A percentile compares a stretch with the other conserved stretches of the same genome.
phyloP scores from a whole-genome alignment of 352 stramenopile genomes.

The Phytophthora pinifolia region DNA sequence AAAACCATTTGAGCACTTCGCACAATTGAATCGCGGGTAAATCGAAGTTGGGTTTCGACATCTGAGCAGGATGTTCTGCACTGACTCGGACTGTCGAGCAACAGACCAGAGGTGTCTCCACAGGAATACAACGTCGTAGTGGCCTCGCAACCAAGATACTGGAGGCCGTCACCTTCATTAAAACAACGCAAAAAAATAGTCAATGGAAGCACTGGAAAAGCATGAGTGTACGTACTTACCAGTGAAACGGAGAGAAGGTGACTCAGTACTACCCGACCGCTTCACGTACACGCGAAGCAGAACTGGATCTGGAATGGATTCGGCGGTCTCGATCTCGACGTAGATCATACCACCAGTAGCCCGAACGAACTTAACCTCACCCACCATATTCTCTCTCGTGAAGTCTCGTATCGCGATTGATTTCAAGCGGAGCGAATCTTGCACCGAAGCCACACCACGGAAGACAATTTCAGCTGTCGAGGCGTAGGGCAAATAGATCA shows the following conservation, averaged over 20 bases:
- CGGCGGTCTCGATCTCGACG: slow-evolving; percentile 15
- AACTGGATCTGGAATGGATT: slow-evolving; percentile 12
- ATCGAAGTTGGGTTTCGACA: slow-evolving; percentile 37
- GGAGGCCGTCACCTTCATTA: slow-evolving; percentile 32
- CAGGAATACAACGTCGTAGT: slow-evolving; percentile 29
- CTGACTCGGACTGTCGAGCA: slow-evolving; percentile 13
- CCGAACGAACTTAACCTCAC: slow-evolving; percentile 22
- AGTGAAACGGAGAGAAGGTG: slow-evolving; percentile 27
- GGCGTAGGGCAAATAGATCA: slow-evolving; percentile 22
- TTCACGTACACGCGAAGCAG: slow-evolving; percentile 43
- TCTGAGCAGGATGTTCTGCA: slow-evolving; percentile 29
- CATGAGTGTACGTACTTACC: slow-evolving; percentile 39
- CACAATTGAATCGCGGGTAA: slow-evolving; percentile 30
- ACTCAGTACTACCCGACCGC: not conserved
- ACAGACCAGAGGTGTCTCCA: slow-evolving; percentile 3
- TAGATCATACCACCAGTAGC: slow-evolving; percentile 51
- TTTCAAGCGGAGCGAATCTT: slow-evolving; percentile 46
- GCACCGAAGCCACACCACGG: slow-evolving; percentile 17
- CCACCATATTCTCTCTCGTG: slow-evolving; percentile 9
- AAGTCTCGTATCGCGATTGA: slow-evolving; percentile 28
- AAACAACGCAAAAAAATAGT: slow-evolving; percentile 5
- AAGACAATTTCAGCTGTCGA: slow-evolving; percentile 39
- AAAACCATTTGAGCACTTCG: slow-evolving; percentile 29
- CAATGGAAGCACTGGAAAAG: not conserved
- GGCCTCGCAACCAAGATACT: slow-evolving; percentile 37